phyloP scores from a whole-genome alignment of 2,329 filamentous ascomycete genomes.

The Aspergillus cejpii region DNA sequence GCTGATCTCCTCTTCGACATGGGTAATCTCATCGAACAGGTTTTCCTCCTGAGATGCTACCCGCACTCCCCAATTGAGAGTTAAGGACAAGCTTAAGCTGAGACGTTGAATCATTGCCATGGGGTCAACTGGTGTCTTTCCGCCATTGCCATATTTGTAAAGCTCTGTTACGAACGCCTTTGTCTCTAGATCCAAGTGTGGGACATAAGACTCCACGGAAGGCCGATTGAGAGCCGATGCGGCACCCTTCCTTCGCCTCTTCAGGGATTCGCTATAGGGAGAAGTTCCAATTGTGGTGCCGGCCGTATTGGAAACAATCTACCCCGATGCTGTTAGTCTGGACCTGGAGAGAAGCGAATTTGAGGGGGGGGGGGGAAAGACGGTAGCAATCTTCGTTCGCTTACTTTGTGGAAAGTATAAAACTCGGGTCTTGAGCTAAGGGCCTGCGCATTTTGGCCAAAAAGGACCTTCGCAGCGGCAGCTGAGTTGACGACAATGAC shows the following conservation, averaged over 20 bases:
- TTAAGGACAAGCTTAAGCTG: constrained; percentile 56
- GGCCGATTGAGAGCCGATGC: constrained; percentile 60
- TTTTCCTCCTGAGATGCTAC: constrained; percentile 55
- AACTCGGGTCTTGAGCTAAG: constrained; percentile 52
- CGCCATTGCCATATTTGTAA: constrained; percentile 51
- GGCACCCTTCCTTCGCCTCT: constrained; percentile 58
- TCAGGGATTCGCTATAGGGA: constrained; percentile 59
- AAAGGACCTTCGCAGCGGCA: constrained; percentile 46
- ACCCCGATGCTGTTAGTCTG: background rate
- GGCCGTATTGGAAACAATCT: constrained; percentile 59
- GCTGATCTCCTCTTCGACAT: constrained; percentile 66
- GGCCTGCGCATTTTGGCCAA: constrained; percentile 49
- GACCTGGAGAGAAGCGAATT: background rate
- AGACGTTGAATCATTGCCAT: constrained; percentile 64
- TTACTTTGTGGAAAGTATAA: constrained; percentile 55
- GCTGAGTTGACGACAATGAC: constrained; percentile 53
- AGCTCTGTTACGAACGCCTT: constrained; percentile 58
- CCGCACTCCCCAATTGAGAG: constrained; percentile 60
- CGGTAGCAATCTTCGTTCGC: too few relatives aligned
- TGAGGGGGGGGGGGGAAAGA: background rate
- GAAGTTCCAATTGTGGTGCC: constrained; percentile 63
- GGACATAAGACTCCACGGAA: constrained; percentile 56
- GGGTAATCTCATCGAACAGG: constrained; percentile 64
- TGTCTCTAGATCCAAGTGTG: constrained; percentile 57
- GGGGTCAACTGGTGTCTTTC: constrained; percentile 52